Evolutionary conservation across 495 filamentous ascomycete genomes (phyloP).

Genomic region (Tuber calosporum): DNA sequence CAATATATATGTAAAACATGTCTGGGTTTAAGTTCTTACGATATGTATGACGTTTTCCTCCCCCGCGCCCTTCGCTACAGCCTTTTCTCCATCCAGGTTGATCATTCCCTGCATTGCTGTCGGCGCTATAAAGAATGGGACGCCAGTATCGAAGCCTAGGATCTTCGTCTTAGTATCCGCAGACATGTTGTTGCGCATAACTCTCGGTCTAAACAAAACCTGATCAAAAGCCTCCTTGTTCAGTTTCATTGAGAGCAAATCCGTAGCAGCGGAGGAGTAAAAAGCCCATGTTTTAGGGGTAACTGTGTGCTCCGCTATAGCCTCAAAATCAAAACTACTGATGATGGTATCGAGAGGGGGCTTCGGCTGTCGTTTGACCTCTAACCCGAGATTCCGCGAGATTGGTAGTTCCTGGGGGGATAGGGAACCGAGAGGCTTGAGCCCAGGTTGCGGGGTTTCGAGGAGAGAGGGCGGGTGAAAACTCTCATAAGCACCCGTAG

Average conservation of each 20-base stretch:
- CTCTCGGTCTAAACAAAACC: constrained; percentile 65
- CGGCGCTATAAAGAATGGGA: constrained; percentile 46
- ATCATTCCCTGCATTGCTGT: constrained; percentile 48
- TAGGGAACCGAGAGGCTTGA: constrained; percentile 52
- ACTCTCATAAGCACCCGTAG: constrained; percentile 60
- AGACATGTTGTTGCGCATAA: constrained; percentile 59
- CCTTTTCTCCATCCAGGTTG: constrained; percentile 49
- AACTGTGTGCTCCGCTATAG: constrained; percentile 55
- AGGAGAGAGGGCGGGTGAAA: constrained; percentile 61
- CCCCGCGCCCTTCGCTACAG: constrained; percentile 46
- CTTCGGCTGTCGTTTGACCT: constrained; percentile 41
- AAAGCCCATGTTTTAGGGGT: constrained; percentile 75
- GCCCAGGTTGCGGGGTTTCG: constrained; percentile 49
- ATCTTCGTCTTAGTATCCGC: constrained; percentile 55
- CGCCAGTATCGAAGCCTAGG: constrained; percentile 48
- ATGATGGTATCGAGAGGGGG: constrained; percentile 64
- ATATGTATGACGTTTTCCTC: constrained; percentile 53
- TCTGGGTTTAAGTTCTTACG: constrained; percentile 42
- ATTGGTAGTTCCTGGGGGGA: not conserved
- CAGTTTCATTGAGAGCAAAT: constrained; percentile 54
- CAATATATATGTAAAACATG: not conserved
- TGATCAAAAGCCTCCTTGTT: constrained; percentile 54
- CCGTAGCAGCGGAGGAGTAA: constrained; percentile 72
- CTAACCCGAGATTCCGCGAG: not conserved
- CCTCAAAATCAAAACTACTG: constrained; percentile 65